Evolutionary conservation across 345 rosid species (phyloP).

Genomic region (Passiflora organensis): DNA sequence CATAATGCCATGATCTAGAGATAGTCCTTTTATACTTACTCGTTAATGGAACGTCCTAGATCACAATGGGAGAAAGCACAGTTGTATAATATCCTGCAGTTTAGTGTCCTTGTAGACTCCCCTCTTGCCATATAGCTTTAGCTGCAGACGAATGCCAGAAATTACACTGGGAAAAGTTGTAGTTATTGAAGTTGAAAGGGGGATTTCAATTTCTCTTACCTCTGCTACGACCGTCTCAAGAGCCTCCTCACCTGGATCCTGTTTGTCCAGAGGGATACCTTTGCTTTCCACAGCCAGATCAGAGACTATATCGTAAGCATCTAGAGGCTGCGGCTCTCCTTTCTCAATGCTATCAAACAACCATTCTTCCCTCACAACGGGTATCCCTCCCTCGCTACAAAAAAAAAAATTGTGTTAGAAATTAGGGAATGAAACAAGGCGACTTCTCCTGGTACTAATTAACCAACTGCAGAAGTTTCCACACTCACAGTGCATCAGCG

Average conservation of each 20-base stretch:
- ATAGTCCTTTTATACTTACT: too few species aligned
- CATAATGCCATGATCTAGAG: too few species aligned
- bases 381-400: conserved; percentile 49
- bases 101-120: conserved; percentile 57
- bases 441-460: too few species aligned
- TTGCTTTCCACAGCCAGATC: conserved; percentile 59
- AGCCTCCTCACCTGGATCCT: conserved; percentile 55
- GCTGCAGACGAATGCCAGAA: conserved; percentile 33
- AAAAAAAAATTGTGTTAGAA: too few species aligned
- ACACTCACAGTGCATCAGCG: conserved; percentile 63
- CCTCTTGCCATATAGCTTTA: conserved; percentile 65
- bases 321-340: conserved; percentile 58
- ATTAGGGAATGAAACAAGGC: too few species aligned
- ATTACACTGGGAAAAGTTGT: not conserved
- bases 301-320: conserved; percentile 52
- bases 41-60: conserved; percentile 52
- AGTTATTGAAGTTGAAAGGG: too few species aligned
- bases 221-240: conserved; percentile 50
- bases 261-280: conserved; percentile 70
- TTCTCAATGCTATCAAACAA: conserved; percentile 62
- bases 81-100: conserved; percentile 52
- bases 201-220: conserved; percentile 21
- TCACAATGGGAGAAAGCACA: conserved; percentile 73
- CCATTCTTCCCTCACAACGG: conserved; percentile 69
- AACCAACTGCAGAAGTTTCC: not conserved